phyloP scores from a whole-genome alignment of 2,329 filamentous ascomycete species.

The Pseudogymnoascus sp. region DNA sequence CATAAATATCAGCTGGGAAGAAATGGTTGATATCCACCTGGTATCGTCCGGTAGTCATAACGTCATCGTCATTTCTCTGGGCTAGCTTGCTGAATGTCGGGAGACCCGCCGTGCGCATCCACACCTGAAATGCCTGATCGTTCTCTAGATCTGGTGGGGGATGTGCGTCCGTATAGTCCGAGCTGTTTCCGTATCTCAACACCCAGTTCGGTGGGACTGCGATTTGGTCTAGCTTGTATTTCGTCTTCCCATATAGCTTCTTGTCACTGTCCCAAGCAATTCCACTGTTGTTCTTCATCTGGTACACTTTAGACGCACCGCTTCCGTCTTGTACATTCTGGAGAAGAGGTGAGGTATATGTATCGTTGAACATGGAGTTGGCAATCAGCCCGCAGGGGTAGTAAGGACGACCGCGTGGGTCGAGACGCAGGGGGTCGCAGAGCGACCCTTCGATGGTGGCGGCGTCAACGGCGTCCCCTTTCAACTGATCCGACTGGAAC shows the following conservation, averaged over 20 bases:
- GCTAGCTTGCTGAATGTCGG: conserved; percentile 94
- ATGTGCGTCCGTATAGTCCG: conserved; percentile 54
- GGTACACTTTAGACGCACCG: conserved; percentile 48
- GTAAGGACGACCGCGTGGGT: conserved; percentile 57
- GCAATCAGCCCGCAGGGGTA: conserved; percentile 95
- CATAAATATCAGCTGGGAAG: conserved; percentile 71
- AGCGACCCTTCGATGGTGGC: conserved; percentile 57
- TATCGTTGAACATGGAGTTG: conserved; percentile 96
- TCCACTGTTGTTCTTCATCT: conserved; percentile 62
- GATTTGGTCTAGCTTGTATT: conserved; percentile 59
- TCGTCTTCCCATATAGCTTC: conserved; percentile 65
- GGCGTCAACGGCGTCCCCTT: conserved; percentile 57
- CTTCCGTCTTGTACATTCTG: conserved; percentile 42
- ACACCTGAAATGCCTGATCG: conserved; percentile 87
- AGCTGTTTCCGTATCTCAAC: conserved; percentile 58
- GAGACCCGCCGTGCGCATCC: conserved; percentile 95
- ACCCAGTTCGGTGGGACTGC: conserved; percentile 84
- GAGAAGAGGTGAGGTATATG: conserved; percentile 60
- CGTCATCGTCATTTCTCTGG: conserved; percentile 65
- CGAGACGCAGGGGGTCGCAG: conserved; percentile 65
- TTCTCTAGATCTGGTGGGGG: conserved; percentile 65
- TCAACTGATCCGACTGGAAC: conserved; percentile 75
- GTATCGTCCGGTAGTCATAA: conserved; percentile 67
- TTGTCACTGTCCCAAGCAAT: conserved; percentile 86
- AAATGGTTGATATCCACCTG: conserved; percentile 68